A percentile compares a stretch with the other conserved stretches of the same genome.
Evolutionary conservation across 2,329 filamentous ascomycete species (phyloP).

Genomic region (Aureobasidium leucospermi): DNA sequence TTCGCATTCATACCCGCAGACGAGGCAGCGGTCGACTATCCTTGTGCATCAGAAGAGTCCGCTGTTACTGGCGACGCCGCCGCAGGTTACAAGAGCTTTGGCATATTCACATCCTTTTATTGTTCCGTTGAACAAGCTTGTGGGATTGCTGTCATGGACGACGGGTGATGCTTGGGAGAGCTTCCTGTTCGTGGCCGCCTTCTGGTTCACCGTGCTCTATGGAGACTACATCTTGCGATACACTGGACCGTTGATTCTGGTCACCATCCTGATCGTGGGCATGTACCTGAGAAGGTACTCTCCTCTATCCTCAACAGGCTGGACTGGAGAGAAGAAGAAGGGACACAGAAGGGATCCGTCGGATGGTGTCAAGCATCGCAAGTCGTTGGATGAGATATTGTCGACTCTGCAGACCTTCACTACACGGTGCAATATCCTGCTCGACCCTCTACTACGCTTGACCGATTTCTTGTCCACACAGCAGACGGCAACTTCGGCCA

Average conservation of each 20-base stretch:
- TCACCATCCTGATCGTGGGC: constrained; percentile 70
- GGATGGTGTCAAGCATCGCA: constrained; percentile 64
- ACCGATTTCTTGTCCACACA: constrained; percentile 85
- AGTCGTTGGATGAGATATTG: constrained; percentile 94
- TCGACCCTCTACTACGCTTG: constrained; percentile 80
- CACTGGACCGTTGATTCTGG: constrained; percentile 76
- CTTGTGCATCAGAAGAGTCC: constrained; percentile 96
- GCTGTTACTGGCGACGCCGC: constrained; percentile 83
- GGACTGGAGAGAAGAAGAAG: constrained; percentile 56
- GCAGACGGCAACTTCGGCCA: constrained; percentile 82
- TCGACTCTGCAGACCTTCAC: constrained; percentile 89
- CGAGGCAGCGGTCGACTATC: constrained; percentile 75
- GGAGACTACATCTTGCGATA: constrained; percentile 74
- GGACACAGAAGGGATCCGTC: constrained; percentile 44
- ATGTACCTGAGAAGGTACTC: constrained; percentile 92
- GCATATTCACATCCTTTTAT: constrained; percentile 96
- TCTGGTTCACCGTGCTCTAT: constrained; percentile 83
- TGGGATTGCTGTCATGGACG: constrained; percentile 86
- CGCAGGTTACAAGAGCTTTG: constrained; percentile 85
- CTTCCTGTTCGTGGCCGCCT: constrained; percentile 76
- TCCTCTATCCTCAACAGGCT: constrained; percentile 77
- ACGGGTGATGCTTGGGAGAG: constrained; percentile 93
- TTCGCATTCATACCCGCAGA: constrained; percentile 54
- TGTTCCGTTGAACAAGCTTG: constrained; percentile 76
- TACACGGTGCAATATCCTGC: constrained; percentile 79